These are phyloP conservation scores for Moricandia moricandioides DNA, from an alignment of 345 rosid genomes.

Conservation along the genomic window DNA sequence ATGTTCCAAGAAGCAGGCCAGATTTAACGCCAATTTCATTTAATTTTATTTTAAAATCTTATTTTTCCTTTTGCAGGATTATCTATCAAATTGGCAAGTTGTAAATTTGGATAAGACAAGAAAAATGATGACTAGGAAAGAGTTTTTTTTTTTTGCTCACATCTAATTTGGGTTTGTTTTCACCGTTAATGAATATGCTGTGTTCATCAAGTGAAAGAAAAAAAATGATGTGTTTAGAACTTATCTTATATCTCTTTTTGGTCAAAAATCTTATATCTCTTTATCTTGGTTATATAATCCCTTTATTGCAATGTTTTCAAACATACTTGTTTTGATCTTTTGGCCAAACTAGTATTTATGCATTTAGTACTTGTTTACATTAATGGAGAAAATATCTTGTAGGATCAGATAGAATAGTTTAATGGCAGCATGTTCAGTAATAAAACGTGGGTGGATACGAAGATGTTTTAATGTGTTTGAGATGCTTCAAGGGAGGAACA, in stretches of 20 bases:
- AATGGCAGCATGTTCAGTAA: slow-evolving; percentile 20
- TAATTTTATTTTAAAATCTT: not conserved
- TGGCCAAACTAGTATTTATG: not conserved
- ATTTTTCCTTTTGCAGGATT: not conserved
- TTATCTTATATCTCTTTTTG: not conserved
- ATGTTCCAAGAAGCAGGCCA: slow-evolving; percentile 71
- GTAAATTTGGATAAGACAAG: slow-evolving; percentile 33
- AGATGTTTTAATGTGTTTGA: slow-evolving; percentile 16
- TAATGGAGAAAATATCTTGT: not conserved
- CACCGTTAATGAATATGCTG: not conserved
- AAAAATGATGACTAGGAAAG: slow-evolving; percentile 17
- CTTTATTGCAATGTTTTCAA: not conserved
- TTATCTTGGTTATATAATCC: not conserved
- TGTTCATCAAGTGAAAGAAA: not conserved
- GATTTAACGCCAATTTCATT: no score
- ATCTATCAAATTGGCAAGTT: slow-evolving; percentile 14
- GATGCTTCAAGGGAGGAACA: slow-evolving; percentile 25
- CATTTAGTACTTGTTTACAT: not conserved
- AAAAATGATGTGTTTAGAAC: not conserved
- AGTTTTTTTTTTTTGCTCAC: slow-evolving; percentile 13
- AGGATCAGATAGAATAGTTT: not conserved
- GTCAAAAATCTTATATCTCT: not conserved
- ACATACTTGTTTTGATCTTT: not conserved
- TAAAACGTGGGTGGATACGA: slow-evolving; percentile 25
- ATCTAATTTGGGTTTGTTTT: slow-evolving; percentile 27